These are phyloP conservation scores for Bolboschoenoplectus hybrid DNA, from an alignment of 202 grass and related monocot species.

Conservation along the genomic window DNA sequence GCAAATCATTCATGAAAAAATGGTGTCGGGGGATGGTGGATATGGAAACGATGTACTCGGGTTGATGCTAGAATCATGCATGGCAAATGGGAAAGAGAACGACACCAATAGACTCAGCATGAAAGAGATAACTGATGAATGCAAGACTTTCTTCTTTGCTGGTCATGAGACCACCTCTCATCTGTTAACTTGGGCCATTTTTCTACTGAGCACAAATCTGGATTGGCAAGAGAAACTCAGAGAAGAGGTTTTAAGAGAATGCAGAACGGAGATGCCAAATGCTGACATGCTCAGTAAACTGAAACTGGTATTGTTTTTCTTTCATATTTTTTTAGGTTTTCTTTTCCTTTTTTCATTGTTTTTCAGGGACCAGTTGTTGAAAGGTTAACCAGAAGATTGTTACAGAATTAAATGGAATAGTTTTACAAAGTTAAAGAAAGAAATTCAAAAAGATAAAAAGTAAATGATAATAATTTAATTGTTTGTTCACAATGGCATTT, in stretches of 20 bases:
- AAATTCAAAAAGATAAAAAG: too few relatives aligned
- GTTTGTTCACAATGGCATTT: too few relatives aligned
- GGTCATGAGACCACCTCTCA: constrained; percentile 49
- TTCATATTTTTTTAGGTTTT: not conserved
- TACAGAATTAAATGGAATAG: too few relatives aligned
- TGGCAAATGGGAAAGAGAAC: constrained; percentile 3
- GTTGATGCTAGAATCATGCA: constrained; percentile 52
- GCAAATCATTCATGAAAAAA: constrained; percentile 40
- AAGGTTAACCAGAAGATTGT: too few relatives aligned
- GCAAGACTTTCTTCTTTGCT: constrained; percentile 62
- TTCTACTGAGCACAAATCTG: constrained; percentile 45
- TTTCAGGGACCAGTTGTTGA: too few relatives aligned
- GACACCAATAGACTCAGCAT: constrained; percentile 35
- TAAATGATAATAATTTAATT: too few relatives aligned
- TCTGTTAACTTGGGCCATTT: constrained; percentile 49
- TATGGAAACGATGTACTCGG: constrained; percentile 55
- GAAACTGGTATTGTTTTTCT: constrained; percentile 43
- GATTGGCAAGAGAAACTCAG: constrained; percentile 58
- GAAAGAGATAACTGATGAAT: constrained; percentile 65
- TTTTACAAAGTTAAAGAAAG: too few relatives aligned
- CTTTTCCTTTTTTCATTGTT: not conserved
- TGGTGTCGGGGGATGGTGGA: not conserved
- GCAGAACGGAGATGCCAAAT: constrained; percentile 29
- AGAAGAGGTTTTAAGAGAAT: constrained; percentile 47
- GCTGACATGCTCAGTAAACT: constrained; percentile 42